Evolutionary conservation across 192 early-diverging fungal genomes (phyloP), one percentile per base, ranked within the genome.

Genomic region (Gaertneriomyces sp.): DNA sequence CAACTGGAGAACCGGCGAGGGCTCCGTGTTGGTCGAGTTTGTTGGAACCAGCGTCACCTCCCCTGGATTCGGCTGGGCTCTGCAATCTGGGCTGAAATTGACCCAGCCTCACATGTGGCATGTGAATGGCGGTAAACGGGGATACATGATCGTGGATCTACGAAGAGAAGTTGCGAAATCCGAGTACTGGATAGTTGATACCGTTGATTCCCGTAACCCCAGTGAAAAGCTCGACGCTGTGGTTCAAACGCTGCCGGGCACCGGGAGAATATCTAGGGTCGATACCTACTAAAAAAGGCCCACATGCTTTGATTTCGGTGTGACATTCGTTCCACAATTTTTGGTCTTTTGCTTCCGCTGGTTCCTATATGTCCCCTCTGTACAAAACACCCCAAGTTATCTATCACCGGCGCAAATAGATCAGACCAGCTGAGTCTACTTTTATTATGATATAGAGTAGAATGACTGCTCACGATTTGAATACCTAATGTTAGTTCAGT

Each of bases 21-120:
- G 60, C 6, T 75, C 76, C 1, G 62, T 65, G 7, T 42, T 73
- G 42, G 70, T 72, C 49, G 76, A 78, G 56, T 70, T 78, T 52
- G 73, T 78, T 33, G 52, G 60, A 1, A 61, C 76, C 14, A 53
- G 54, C 20, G 67, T 78, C 11, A 64, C 76, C 6, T 62, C 58
- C 19, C 66, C 65, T 7, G 63, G 63, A 9, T 55, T 64, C 6
- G 20, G 57, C 17, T 40, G 59, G 33, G 45, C 58, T 17, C 53
- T 65, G 9, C 45, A 60, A n/a, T 25, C 65, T 0, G 61, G 59
- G 4, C 49, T 77, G 41, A 65, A 68, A 51, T 12, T 51, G 7
- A 19, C 61, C 20, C 53, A 74, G 40, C 64, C 64, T 19, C 61
- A 66, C 45, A 5, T 73, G 41, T 50, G 67, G 49, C 53, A 45